These are phyloP conservation scores for Quercus parvula DNA, from an alignment of 306 rosid genomes.

Conservation along the genomic window DNA sequence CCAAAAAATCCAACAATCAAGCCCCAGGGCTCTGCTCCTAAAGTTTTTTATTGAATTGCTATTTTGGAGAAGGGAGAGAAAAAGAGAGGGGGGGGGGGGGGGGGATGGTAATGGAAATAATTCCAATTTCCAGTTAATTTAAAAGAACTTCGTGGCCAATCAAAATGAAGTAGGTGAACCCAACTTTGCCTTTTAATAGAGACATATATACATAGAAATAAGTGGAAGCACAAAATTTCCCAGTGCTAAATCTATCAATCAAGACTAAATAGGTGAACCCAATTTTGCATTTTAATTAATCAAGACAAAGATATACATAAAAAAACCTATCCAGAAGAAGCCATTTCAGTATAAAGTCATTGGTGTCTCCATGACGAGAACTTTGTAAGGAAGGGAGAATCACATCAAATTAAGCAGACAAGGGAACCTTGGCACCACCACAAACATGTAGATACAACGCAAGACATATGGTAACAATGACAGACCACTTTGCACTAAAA, in stretches of 20 bases:
- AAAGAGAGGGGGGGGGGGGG: too few relatives aligned
- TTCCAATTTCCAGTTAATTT: not conserved
- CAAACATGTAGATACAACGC: slow-evolving; percentile 74
- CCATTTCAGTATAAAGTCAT: not conserved
- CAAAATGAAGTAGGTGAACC: too few relatives aligned
- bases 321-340: not conserved
- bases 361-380: not conserved
- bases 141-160: not conserved
- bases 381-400: not conserved
- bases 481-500: slow-evolving; percentile 73
- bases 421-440: slow-evolving; percentile 53
- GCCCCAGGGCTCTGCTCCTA: not conserved
- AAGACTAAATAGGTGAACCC: not conserved
- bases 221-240: not conserved
- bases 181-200: too few relatives aligned
- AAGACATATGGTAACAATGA: slow-evolving; percentile 74
- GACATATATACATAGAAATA: not conserved
- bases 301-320: not conserved
- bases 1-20: not conserved
- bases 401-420: slow-evolving; percentile 52
- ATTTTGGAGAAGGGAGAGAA: too few relatives aligned
- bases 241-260: not conserved
- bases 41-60: not conserved
- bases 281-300: not conserved
- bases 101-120: not conserved